Base-by-base conservation (phyloP, 495 filamentous ascomycete species). In the Chaetomium fimeti region DNA sequence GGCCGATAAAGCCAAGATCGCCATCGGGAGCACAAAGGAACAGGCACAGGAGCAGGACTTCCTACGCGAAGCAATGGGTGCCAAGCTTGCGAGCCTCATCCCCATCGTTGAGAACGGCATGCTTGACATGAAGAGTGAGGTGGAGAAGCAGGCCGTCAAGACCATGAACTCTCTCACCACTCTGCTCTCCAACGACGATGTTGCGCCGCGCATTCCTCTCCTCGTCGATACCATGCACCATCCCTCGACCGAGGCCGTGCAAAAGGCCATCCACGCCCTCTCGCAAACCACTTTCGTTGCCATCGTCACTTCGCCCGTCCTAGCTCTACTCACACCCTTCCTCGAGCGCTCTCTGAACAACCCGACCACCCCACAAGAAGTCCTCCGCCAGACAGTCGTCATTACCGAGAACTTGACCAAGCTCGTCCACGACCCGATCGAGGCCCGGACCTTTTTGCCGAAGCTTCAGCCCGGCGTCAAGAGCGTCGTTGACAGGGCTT, bases 391-490 rank as follows among this genome's bases (percentile, higher is more conserved):
- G 74, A 96, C 93, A 5, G 92, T 95, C 24, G 91, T 98, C 20
- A 96, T 99, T n/a, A 91, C 95, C 32, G 94, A 99, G 79, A 99
- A 99, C 76, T 77, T 99, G 79, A 99, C 94, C 54, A 99, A 97
- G 81, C 84, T 99, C 29, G 94, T 99, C 28, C 94, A 99, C 76
- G 95, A 99, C 73, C 94, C 94, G 7, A 85, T 97, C 38, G 94
- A 99, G 79, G 94, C 94, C 22, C 85, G 95, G 49, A 91, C 92
- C 66, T 99, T 99, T 84, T 81, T 99, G 70, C 94, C 94, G 52
- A 97, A 96, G 76, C 87, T 99, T 48, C 90, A 90, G 74, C 94
- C 94, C 47, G 94, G 94, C 84, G 86, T 99, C 20, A 91, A 97
- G 82, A 83, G 78, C 32, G 93, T 98, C 62, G 85, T 89, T 69